Percentiles rank a stretch among this genome's conserved stretches.
phyloP scores from a whole-genome alignment of 106 monocot species.

The Dendrobium chrysotoxum region DNA sequence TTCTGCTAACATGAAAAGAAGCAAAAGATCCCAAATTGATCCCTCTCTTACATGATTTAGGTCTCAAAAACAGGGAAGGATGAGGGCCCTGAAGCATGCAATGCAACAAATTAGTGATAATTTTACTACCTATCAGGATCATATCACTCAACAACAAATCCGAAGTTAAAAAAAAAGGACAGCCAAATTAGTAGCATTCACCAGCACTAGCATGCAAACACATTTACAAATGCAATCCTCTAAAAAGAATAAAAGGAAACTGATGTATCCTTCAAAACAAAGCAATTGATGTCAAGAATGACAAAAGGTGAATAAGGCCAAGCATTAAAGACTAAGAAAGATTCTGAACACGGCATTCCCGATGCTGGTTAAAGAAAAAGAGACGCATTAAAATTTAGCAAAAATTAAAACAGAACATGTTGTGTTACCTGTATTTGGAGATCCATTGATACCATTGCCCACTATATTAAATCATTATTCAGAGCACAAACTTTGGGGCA shows the following conservation, averaged over 20 bases:
- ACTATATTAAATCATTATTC: constrained; percentile 4
- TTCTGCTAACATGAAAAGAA: neutral
- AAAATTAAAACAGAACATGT: neutral
- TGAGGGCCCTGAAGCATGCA: constrained; percentile 3
- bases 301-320: neutral
- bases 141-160: neutral
- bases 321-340: neutral
- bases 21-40: constrained; percentile 1
- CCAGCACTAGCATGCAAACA: neutral
- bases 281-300: neutral
- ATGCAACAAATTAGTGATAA: constrained; percentile 3
- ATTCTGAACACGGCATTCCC: neutral
- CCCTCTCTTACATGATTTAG: neutral
- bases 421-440: constrained; percentile 5
- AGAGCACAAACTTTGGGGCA: neutral
- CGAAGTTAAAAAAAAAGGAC: neutral
- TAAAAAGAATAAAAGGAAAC: neutral
- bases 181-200: neutral
- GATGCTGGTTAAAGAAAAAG: neutral
- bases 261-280: too few species aligned
- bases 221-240: neutral
- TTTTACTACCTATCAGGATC: neutral
- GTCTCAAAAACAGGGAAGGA: neutral
- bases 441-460: neutral
- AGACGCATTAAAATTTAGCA: neutral